Evolutionary conservation across 2,329 filamentous ascomycete species (phyloP), one percentile per base, ranked within the genome.

Genomic region (Calycina herbarum): DNA sequence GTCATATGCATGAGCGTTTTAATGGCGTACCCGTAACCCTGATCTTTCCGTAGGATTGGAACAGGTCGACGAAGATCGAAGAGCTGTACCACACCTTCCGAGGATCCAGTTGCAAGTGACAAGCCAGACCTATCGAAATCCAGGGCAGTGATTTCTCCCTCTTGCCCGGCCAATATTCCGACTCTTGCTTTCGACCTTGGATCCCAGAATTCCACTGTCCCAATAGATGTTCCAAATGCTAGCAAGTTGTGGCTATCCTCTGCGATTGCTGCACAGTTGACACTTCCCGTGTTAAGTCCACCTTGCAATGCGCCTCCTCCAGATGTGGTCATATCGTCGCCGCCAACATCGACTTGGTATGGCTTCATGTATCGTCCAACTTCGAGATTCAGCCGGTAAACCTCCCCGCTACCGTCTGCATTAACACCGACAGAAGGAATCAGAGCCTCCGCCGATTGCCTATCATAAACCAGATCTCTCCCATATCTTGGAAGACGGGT

Each of bases 151-250:
- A 97, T 88, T 74, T 93, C 90, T 38, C 86, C 87, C 66, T 88
- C 85, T 65, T 88, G 84, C 0, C 83, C 85, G 13, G 89, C 84
- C 1, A 99, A 81, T 20, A 94, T 84, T 17, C 92, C 94, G 11
- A 94, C 90, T 65, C 93, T 85, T 63, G 89, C 90, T 75, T 93
- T 90, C 35, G 91, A 93, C 66, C 95, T 86, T 0, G 94, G 86
- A 76, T 99, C 95, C 92, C 94, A 99, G 74, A 98, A 94, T 76
- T 99, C 95, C 31, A 98, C 92, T 0, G 94, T 97, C n/a, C 95
- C 94, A 64, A 95, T 82, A 2, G 93, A 94, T 0, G 95, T 99
- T 62, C 96, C 95, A 73, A 99, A 99, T 0, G 94, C 94, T 40
- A 94, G 84, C 4, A 99, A 82, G 64, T 95, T 95, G 77, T 99